Conservation (phyloP, 306 rosid species). For the Fagus sylvatica region DNA sequence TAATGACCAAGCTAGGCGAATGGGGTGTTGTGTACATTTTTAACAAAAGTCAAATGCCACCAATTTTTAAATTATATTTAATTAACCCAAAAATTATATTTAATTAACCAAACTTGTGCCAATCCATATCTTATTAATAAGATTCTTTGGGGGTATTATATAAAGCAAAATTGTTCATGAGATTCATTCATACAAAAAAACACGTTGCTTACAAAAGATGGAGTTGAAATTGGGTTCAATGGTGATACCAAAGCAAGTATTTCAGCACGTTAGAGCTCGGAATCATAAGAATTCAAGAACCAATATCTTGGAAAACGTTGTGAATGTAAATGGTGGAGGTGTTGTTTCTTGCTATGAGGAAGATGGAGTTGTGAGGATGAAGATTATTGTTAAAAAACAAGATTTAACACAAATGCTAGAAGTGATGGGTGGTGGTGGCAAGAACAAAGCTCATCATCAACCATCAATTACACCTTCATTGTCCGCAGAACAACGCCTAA, state of each 20-base stretch:
- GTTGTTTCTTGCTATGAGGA: slow-evolving; percentile 39
- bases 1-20: background rate
- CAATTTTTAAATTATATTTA: background rate
- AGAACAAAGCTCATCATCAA: background rate
- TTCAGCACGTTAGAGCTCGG: slow-evolving; percentile 22
- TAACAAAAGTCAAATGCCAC: background rate
- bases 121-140: background rate
- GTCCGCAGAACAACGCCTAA: slow-evolving; percentile 31
- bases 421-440: slow-evolving; percentile 15
- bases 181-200: background rate
- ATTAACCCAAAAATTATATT: background rate
- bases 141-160: background rate
- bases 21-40: background rate
- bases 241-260: slow-evolving; percentile 29
- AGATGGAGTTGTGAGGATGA: slow-evolving; percentile 54
- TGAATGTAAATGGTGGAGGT: slow-evolving; percentile 16
- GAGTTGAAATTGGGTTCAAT: slow-evolving; percentile 29
- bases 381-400: slow-evolving; percentile 48
- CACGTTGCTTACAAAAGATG: slow-evolving; percentile 18
- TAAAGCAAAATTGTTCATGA: background rate
- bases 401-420: slow-evolving; percentile 48
- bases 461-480: background rate
- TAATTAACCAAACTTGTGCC: background rate
- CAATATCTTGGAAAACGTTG: slow-evolving; percentile 28
- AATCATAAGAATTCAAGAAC: slow-evolving; percentile 18